These are phyloP conservation scores for Scheffersomyces lignicola DNA, from an alignment of 1,139 yeast species.

Conservation along the genomic window DNA sequence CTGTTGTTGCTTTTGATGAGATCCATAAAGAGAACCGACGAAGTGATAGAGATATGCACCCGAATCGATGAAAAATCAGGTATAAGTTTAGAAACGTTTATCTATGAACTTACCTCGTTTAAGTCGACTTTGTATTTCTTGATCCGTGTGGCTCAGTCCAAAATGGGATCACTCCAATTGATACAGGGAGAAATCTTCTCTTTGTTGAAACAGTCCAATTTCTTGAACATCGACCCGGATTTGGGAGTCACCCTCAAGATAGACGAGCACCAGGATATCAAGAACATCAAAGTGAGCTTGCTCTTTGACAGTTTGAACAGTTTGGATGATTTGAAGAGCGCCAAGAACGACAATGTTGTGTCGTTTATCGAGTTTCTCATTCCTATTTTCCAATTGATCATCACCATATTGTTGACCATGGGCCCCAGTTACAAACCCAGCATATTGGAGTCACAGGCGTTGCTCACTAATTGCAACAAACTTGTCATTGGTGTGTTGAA, in stretches of 20 bases:
- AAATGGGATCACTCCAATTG: slow-evolving; percentile 74
- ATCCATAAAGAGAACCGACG: slow-evolving; percentile 69
- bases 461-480: slow-evolving; percentile 55
- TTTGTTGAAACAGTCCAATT: slow-evolving; percentile 55
- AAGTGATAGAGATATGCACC: slow-evolving; percentile 44
- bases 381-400: slow-evolving; percentile 75
- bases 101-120: slow-evolving; percentile 75
- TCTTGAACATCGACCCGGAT: slow-evolving; percentile 75
- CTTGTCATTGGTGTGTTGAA: slow-evolving; percentile 69
- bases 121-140: slow-evolving; percentile 70
- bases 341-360: slow-evolving; percentile 24
- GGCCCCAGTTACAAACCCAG: slow-evolving; percentile 76
- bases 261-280: slow-evolving; percentile 20
- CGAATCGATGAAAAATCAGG: slow-evolving; percentile 25
- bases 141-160: slow-evolving; percentile 71
- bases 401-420: slow-evolving; percentile 69
- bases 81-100: slow-evolving; percentile 50
- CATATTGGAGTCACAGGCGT: slow-evolving; percentile 51
- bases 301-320: slow-evolving; percentile 44
- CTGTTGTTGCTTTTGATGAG: slow-evolving; percentile 64
- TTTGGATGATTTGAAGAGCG: slow-evolving; percentile 17
- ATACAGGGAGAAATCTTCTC: slow-evolving; percentile 73
- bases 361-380: slow-evolving; percentile 69
- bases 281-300: slow-evolving; percentile 40
- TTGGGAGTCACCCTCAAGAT: slow-evolving; percentile 57